These are phyloP conservation scores for Colletotrichum magnum DNA, from an alignment of 2,329 filamentous ascomycete species.

Conservation along the genomic window DNA sequence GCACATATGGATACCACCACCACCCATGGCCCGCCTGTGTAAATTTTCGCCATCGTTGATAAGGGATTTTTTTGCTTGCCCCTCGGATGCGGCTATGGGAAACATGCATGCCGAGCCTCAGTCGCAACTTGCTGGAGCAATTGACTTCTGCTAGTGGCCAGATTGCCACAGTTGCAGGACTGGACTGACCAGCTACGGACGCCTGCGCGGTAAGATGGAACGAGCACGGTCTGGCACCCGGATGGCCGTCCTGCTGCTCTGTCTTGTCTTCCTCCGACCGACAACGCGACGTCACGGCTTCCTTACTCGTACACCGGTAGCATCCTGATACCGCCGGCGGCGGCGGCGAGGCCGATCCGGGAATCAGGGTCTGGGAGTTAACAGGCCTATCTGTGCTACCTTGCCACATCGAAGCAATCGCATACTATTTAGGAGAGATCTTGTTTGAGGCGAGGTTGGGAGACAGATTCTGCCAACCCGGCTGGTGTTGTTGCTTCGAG, in stretches of 20 bases:
- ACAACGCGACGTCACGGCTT: slow-evolving; percentile 23
- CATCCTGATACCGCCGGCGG: slow-evolving; percentile 24
- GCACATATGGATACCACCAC: slow-evolving; percentile 27
- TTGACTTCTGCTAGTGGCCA: slow-evolving; percentile 12
- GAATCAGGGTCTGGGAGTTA: neutral
- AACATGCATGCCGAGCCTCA: slow-evolving; percentile 12
- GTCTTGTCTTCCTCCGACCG: neutral
- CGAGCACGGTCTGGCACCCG: slow-evolving; percentile 18
- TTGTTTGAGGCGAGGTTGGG: neutral
- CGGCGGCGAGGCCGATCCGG: slow-evolving; percentile 24
- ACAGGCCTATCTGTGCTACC: slow-evolving; percentile 16
- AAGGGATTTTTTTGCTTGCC: slow-evolving; percentile 22
- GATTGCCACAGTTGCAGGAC: neutral
- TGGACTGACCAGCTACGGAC: neutral
- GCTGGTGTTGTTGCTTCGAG: too few relatives aligned
- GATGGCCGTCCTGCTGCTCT: neutral
- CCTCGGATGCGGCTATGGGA: slow-evolving; percentile 10
- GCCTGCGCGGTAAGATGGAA: slow-evolving; percentile 4
- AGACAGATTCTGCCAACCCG: too few relatives aligned
- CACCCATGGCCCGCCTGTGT: slow-evolving; percentile 26
- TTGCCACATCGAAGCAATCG: neutral
- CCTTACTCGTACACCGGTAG: slow-evolving; percentile 35
- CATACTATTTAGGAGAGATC: too few relatives aligned
- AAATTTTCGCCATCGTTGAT: slow-evolving; percentile 35
- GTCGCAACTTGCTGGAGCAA: slow-evolving; percentile 13